Base-by-base conservation (phyloP, 768 basidiomycete species). In the Xanthoconium purpureum region DNA sequence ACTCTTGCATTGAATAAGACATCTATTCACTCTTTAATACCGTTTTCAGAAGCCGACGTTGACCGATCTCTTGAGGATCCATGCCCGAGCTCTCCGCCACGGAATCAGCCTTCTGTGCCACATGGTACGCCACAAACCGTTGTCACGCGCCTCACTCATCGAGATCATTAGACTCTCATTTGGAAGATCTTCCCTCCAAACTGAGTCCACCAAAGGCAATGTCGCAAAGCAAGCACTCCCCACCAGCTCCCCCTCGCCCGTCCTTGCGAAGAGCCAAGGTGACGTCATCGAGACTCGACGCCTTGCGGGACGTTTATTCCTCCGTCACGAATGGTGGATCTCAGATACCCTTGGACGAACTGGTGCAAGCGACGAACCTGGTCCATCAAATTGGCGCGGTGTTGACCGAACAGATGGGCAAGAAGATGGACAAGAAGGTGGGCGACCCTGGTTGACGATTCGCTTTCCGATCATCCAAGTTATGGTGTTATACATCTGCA, bases 271-370 rank as follows among this genome's bases (percentile, higher is more conserved):
- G 77, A 54, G 73, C 72, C 39, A 73, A 72, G 37, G 79, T 75
- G 2, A 68, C 73, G 4, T 76, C 77, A 7, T 66, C 74, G 6
- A 75, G 72, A n/a, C 66, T 84, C 18, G 75, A 77, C 3, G 75
- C 72, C 6, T 62, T 83, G 28, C 74, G 74, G 52, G 72, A 72
- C 11, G 77, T 79, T 12, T 80, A 78, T 55, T 73, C 74, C 10
- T 74, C 75, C 12, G 62, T 84, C 14, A 58, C 70, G 9, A 71
- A 73, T 13, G 75, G 75, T 10, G 76, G 69, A 9, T 82, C 81
- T 18, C 82, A 84, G 54, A 72, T 80, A 33, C 73, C 79, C 15
- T 68, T 79, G 28, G 70, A 79, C 24, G 81, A 83, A 58, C 73
- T 84, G 14, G 59, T 79, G 14, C 75, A 77, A 29, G 80, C 80